These are phyloP conservation scores for Antarctomyces pellizariae DNA, from an alignment of 495 filamentous ascomycete genomes.

Conservation along the genomic window DNA sequence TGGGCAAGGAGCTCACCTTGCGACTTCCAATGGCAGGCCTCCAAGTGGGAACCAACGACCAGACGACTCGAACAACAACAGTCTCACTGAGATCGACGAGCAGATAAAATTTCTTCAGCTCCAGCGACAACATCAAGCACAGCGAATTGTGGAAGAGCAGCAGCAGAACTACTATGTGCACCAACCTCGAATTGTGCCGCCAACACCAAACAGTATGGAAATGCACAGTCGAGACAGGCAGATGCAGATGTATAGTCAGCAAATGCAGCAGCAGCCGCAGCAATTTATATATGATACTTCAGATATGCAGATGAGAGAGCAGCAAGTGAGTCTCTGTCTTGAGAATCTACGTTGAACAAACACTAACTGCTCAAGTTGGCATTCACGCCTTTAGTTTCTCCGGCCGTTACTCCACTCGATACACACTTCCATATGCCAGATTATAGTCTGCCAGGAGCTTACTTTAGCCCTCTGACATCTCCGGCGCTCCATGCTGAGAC, in stretches of 20 bases:
- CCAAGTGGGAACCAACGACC: too few relatives aligned
- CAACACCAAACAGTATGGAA: constrained; percentile 83
- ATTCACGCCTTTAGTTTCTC: constrained; percentile 87
- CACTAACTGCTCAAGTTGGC: constrained; percentile 29
- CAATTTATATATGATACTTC: constrained; percentile 49
- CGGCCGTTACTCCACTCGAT: constrained; percentile 81
- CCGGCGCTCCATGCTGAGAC: constrained; percentile 70
- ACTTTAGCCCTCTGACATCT: constrained; percentile 85
- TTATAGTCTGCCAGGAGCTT: constrained; percentile 65
- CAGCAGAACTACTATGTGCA: constrained; percentile 25
- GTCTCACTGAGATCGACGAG: constrained; percentile 27
- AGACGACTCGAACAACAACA: constrained; percentile 18
- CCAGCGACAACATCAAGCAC: constrained; percentile 25
- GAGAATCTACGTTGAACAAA: constrained; percentile 11
- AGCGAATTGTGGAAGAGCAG: constrained; percentile 26
- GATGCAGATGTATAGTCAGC: constrained; percentile 30
- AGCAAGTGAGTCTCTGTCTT: constrained; percentile 35
- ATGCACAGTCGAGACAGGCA: constrained; percentile 46
- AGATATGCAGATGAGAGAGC: constrained; percentile 44
- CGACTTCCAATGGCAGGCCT: constrained; percentile 16
- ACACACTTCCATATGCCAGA: constrained; percentile 58
- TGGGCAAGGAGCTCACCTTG: constrained; percentile 18
- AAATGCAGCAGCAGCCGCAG: constrained; percentile 37
- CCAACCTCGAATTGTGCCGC: constrained; percentile 51
- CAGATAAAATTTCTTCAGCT: constrained; percentile 41